phyloP scores from a whole-genome alignment of 2,329 filamentous ascomycete genomes.

The Epichloe gansuensis region DNA sequence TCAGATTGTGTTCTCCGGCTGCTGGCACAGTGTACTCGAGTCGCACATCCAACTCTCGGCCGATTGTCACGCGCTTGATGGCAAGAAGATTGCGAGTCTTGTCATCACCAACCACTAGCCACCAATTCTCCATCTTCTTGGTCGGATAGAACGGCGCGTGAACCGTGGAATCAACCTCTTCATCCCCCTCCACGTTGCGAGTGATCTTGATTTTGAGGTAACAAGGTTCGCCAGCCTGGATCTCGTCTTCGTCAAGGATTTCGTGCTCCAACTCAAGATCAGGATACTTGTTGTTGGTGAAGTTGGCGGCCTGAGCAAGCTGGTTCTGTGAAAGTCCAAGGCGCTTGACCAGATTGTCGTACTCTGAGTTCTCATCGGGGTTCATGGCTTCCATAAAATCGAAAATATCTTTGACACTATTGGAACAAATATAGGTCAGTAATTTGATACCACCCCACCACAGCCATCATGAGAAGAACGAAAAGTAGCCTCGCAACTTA shows the following conservation, averaged over 20 bases:
- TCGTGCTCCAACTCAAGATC: conserved; percentile 87
- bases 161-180: conserved; percentile 68
- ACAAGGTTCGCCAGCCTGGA: conserved; percentile 69
- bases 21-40: conserved; percentile 82
- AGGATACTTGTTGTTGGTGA: conserved; percentile 94
- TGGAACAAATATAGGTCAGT: conserved; percentile 18
- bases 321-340: conserved; percentile 72
- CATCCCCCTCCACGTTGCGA: conserved; percentile 60
- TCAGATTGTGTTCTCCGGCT: conserved; percentile 75
- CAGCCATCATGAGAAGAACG: too few species aligned
- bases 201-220: conserved; percentile 77
- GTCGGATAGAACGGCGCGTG: conserved; percentile 90
- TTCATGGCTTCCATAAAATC: conserved; percentile 99
- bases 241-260: conserved; percentile 66
- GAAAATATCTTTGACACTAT: conserved; percentile 80
- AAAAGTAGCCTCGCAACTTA: conserved; percentile 28
- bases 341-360: conserved; percentile 62
- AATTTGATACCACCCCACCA: neutral
- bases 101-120: conserved; percentile 92
- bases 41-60: conserved; percentile 61
- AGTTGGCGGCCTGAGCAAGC: conserved; percentile 77
- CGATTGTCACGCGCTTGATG: conserved; percentile 89
- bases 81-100: conserved; percentile 75
- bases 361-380: conserved; percentile 78
- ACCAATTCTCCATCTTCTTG: conserved; percentile 96